Conservation (phyloP, 2,329 filamentous ascomycete species). For the Peltaster fructicola region DNA sequence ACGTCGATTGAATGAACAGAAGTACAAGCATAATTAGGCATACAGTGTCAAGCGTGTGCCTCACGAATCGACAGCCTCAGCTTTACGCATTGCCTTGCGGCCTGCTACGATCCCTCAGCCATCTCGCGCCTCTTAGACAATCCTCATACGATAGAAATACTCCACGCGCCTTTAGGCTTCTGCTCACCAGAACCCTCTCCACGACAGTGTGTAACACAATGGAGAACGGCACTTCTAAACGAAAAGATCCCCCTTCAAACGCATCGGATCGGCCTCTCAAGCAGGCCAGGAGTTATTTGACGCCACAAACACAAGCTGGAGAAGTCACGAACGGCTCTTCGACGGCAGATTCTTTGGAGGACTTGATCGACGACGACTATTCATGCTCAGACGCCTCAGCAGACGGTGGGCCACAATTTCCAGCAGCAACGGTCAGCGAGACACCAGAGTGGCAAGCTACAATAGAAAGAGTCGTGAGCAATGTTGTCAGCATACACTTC, state of each 20-base stretch:
- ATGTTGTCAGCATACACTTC: constrained; percentile 97
- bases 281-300: constrained; percentile 15
- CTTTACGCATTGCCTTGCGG: no score
- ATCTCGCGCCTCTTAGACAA: no score
- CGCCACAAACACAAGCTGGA: constrained; percentile 9
- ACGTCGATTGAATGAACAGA: no score
- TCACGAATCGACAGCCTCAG: no score
- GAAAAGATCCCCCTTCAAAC: constrained; percentile 19
- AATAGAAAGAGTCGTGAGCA: constrained; percentile 83
- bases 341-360: constrained; percentile 10
- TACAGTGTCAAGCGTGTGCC: no score
- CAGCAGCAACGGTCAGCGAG: constrained; percentile 36
- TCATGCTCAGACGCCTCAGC: constrained; percentile 21
- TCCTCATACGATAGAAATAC: no score
- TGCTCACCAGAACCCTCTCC: no score
- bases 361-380: constrained; percentile 15
- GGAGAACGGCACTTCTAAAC: constrained; percentile 16
- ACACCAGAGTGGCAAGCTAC: constrained; percentile 88
- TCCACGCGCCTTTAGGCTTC: no score
- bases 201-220: constrained; percentile 5
- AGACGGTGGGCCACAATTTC: constrained; percentile 28
- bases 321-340: constrained; percentile 12
- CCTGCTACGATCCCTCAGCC: no score
- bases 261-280: constrained; percentile 18
- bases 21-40: no score